Evolutionary conservation across 2,329 filamentous ascomycete species (phyloP).

Genomic region (Zopfia rhizophila): DNA sequence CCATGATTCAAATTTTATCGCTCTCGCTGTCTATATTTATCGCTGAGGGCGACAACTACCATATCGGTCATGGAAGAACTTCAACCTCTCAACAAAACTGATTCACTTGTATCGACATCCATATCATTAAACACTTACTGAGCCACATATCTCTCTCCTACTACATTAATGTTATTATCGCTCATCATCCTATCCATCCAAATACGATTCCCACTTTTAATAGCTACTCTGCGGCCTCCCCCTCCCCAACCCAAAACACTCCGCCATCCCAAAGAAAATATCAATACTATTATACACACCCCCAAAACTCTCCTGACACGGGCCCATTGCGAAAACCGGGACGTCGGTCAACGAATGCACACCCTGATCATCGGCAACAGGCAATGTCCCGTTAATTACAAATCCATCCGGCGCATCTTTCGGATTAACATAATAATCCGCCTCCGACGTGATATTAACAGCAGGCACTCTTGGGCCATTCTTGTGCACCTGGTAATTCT

Average conservation of each 20-base stretch:
- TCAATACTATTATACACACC: slow-evolving; percentile 77
- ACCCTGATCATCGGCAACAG: slow-evolving; percentile 69
- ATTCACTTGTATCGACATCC: too few species aligned
- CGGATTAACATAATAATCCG: slow-evolving; percentile 74
- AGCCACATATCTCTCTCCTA: too few species aligned
- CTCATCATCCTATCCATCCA: too few species aligned
- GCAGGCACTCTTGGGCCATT: slow-evolving; percentile 72
- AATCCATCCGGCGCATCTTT: slow-evolving; percentile 74
- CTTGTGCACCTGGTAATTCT: slow-evolving; percentile 79
- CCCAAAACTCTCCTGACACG: slow-evolving; percentile 80
- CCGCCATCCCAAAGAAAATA: slow-evolving; percentile 78
- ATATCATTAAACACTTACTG: too few species aligned
- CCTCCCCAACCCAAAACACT: slow-evolving; percentile 66
- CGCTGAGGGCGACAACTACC: too few species aligned
- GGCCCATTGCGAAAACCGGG: slow-evolving; percentile 77
- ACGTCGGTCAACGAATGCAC: slow-evolving; percentile 54
- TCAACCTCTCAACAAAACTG: too few species aligned
- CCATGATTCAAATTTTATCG: too few species aligned
- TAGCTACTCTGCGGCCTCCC: too few species aligned
- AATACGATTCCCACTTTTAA: too few species aligned
- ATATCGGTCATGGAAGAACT: too few species aligned
- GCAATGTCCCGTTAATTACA: slow-evolving; percentile 79
- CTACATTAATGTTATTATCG: too few species aligned
- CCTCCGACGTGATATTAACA: slow-evolving; percentile 62
- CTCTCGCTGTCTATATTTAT: too few species aligned